Base-by-base conservation (phyloP, 148 eudicot species). In the Chenopodium album region DNA sequence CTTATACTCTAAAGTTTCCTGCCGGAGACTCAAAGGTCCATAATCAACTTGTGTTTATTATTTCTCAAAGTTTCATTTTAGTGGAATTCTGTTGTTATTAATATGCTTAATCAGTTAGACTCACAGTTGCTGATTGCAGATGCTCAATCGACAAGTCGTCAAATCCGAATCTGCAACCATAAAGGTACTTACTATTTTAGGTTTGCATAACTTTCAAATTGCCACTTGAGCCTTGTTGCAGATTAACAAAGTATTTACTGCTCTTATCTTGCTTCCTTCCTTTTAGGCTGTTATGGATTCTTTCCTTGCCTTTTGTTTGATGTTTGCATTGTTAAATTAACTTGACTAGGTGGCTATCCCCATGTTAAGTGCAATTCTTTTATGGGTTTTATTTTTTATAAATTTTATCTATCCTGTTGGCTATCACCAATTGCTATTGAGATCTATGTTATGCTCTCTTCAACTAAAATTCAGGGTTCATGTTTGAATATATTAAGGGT, bases 91-190 rank as follows among this genome's bases (percentile, higher is more conserved):
- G 13, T 41, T 31, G 62, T 1, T 52, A 14, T 47, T 50, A 32
- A 62, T 64, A 65, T n/a, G 22, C 44, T 70, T 73, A 9, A 59
- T 54, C 8, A 63, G 31, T 77, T 28, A 47, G 66, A 74, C 83
- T 87, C 73, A 78, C 71, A 48, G 63, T 52, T 77, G n/a, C 72
- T 78, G 31, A 54, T 69, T 90, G 87, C 97, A 96, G 99, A 84
- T 91, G 92, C 92, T 93, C 50, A 90, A 89, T 76, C 93, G 99
- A 71, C 98, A 94, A 90, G 93, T 96, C 46, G 98, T 96, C 80
- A 96, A 96, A 85, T 92, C 97, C 63, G 99, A 96, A 63, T 91
- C 90, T 31, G 97, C 98, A 75, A 91, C 97, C 29, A 96, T 96
- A 64, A 96, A 92, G 99, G 99, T 94, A 90, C 74, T 44, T 78